Conservation (phyloP, 2,329 filamentous ascomycete species). For the Westerdykella aurantiaca region DNA sequence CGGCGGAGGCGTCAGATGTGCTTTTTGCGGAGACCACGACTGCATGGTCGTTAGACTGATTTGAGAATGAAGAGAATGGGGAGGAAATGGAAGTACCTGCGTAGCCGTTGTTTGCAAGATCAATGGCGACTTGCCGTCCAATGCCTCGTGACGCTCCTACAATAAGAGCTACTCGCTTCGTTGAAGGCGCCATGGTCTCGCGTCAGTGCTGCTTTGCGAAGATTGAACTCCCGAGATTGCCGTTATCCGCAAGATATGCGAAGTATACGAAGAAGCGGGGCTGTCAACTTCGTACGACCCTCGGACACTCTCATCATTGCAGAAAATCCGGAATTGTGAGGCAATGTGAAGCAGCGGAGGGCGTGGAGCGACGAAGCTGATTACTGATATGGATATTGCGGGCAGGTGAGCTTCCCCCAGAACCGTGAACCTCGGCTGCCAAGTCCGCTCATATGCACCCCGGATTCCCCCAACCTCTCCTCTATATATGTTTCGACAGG, state of each 20-base stretch:
- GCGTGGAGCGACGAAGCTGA: constrained; percentile 2
- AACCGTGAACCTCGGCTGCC: constrained; percentile 22
- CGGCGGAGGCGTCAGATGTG: constrained; percentile 55
- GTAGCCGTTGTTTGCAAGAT: constrained; percentile 66
- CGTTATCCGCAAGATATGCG: no score
- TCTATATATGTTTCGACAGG: no score
- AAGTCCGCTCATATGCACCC: constrained; percentile 7
- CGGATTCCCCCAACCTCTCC: neutral
- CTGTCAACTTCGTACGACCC: no score
- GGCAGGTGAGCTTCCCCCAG: neutral
- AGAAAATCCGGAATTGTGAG: no score
- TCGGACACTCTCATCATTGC: no score
- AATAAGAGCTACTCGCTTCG: constrained; percentile 59
- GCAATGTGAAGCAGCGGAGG: no score
- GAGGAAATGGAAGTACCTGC: constrained; percentile 47
- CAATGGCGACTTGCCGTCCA: constrained; percentile 72
- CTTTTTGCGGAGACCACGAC: constrained; percentile 75
- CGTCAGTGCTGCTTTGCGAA: neutral
- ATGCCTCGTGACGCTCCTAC: constrained; percentile 76
- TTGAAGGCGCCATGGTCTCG: constrained; percentile 8
- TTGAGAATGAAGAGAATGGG: neutral
- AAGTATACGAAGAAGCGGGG: no score
- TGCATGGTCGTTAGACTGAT: constrained; percentile 25
- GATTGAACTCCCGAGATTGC: neutral
- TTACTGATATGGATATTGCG: constrained; percentile 9